Evolutionary conservation across 371 early-diverging fungal species (phyloP).

Genomic region (Zancudomyces culisetae): DNA sequence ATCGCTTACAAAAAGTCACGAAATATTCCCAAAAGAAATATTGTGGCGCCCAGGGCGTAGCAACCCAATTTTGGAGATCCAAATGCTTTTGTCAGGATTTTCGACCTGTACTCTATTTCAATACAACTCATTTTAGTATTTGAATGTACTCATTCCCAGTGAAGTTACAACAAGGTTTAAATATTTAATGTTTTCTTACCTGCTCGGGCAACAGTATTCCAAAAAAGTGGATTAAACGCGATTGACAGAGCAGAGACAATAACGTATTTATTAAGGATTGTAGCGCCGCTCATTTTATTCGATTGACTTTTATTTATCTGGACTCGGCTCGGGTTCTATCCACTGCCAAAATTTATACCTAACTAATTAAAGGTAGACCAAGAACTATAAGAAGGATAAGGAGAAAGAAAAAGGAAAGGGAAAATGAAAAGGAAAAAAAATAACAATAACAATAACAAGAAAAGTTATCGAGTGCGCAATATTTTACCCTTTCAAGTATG

Average conservation of each 20-base stretch:
- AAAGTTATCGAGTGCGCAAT: no score
- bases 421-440: no score
- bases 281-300: no score
- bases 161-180: background rate
- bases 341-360: no score
- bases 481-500: no score
- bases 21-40: constrained; percentile 59
- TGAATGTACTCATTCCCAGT: background rate
- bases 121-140: constrained; percentile 8
- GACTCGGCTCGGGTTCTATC: no score
- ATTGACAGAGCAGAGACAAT: constrained; percentile 47
- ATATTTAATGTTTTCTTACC: constrained; percentile 22
- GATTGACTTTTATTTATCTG: no score
- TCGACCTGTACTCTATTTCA: constrained; percentile 58
- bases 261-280: constrained; percentile 46
- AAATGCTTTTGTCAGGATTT: constrained; percentile 48
- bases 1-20: constrained; percentile 57
- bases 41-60: constrained; percentile 56
- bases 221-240: constrained; percentile 71
- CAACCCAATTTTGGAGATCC: constrained; percentile 49
- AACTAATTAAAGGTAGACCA: no score
- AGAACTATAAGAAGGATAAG: no score
- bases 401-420: no score
- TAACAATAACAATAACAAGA: no score
- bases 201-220: constrained; percentile 72